Evolutionary conservation across 2,329 filamentous ascomycete species (phyloP).

Genomic region (Raffaelea arxii): DNA sequence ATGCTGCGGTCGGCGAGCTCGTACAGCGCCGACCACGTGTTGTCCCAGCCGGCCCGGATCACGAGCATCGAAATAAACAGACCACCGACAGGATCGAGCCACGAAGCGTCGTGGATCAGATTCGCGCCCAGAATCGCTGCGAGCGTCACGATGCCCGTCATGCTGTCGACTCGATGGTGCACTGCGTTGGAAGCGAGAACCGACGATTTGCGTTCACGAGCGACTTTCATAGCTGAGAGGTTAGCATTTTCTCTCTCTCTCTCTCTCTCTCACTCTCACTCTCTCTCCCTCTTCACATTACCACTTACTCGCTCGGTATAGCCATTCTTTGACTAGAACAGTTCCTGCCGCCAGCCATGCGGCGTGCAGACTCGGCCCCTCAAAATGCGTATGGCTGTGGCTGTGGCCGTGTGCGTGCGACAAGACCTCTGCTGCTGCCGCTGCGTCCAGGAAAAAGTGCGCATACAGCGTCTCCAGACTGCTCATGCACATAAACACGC

Average conservation of each 20-base stretch:
- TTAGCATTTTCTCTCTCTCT: no score
- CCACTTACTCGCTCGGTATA: slow-evolving; percentile 93
- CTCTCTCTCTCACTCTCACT: no score
- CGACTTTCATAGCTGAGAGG: slow-evolving; percentile 78
- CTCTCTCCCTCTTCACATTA: no score
- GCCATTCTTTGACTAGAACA: slow-evolving; percentile 89
- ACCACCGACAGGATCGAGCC: slow-evolving; percentile 91
- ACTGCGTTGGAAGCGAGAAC: slow-evolving; percentile 93
- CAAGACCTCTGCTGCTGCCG: slow-evolving; percentile 41
- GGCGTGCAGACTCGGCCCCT: slow-evolving; percentile 78
- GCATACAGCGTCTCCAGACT: slow-evolving; percentile 60
- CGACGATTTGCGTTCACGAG: slow-evolving; percentile 85
- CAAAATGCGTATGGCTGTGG: slow-evolving; percentile 49
- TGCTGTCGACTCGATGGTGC: slow-evolving; percentile 91
- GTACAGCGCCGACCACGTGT: slow-evolving; percentile 70
- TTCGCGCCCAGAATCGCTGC: slow-evolving; percentile 85
- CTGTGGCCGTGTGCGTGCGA: slow-evolving; percentile 51
- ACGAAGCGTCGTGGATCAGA: slow-evolving; percentile 71
- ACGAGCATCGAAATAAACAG: slow-evolving; percentile 90
- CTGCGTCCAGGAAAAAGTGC: slow-evolving; percentile 60
- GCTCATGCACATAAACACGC: slow-evolving; percentile 83
- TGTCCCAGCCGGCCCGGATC: slow-evolving; percentile 78
- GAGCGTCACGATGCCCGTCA: slow-evolving; percentile 89
- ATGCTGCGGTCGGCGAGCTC: slow-evolving; percentile 89
- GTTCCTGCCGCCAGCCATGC: slow-evolving; percentile 89